These are phyloP conservation scores for Candida labiduridarum DNA, from an alignment of 1,139 yeast species.

Conservation along the genomic window DNA sequence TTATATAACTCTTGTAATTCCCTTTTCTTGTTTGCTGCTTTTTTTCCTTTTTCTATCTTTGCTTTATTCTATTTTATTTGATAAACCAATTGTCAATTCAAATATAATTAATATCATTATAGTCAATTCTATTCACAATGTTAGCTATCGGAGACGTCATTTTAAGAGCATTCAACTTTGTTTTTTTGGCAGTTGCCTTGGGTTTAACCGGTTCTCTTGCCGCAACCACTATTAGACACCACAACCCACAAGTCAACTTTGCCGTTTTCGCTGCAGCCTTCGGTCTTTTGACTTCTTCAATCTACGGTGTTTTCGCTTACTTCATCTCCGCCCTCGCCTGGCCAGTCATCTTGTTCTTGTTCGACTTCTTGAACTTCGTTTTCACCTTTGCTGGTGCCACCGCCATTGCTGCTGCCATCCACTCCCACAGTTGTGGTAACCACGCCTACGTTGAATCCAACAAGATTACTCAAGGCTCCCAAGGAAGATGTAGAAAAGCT, in stretches of 20 bases:
- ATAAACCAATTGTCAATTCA: not conserved
- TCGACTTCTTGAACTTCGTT: constrained; percentile 86
- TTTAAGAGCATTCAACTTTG: constrained; percentile 73
- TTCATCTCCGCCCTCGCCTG: constrained; percentile 80
- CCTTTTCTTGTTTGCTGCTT: not conserved
- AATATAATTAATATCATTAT: not conserved
- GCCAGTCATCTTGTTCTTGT: constrained; percentile 72
- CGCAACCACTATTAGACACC: constrained; percentile 56
- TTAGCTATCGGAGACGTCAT: constrained; percentile 74
- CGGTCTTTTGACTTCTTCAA: constrained; percentile 75
- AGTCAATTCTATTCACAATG: constrained; percentile 27
- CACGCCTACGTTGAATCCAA: constrained; percentile 61
- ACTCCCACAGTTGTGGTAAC: constrained; percentile 84
- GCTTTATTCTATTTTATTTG: not conserved
- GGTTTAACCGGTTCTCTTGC: constrained; percentile 88
- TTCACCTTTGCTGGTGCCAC: constrained; percentile 95
- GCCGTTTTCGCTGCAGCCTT: constrained; percentile 85
- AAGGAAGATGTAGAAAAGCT: constrained; percentile 90
- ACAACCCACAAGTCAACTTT: constrained; percentile 85
- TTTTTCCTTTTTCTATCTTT: not conserved
- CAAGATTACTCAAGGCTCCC: constrained; percentile 71
- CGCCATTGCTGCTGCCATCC: constrained; percentile 87
- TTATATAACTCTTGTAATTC: not conserved
- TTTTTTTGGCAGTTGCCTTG: constrained; percentile 72
- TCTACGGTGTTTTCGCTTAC: constrained; percentile 80